Evolutionary conservation across 257 asterid genomes (phyloP).

Genomic region (Thymus mandschuricus): DNA sequence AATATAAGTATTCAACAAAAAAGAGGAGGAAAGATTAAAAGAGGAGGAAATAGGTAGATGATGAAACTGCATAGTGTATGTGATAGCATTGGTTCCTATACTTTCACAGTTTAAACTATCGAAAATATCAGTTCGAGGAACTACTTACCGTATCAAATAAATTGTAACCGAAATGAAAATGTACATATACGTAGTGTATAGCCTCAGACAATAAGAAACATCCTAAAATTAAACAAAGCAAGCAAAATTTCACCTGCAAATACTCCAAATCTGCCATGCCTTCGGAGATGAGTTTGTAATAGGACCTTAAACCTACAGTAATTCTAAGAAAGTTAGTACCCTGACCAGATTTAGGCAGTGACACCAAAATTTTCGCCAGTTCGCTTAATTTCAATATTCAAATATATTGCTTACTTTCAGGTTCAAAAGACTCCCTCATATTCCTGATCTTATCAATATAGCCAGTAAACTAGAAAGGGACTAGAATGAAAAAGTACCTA

Average conservation of each 20-base stretch:
- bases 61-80: background rate
- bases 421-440: background rate
- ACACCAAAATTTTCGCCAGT: too few species aligned
- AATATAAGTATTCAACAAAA: too few species aligned
- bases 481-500: too few species aligned
- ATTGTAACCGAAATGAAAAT: background rate
- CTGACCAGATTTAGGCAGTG: too few species aligned
- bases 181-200: background rate
- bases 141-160: too few species aligned
- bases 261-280: constrained; percentile 91
- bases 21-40: too few species aligned
- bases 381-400: too few species aligned
- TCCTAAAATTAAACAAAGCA: constrained; percentile 15
- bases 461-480: too few species aligned
- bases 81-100: background rate
- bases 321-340: constrained; percentile 11
- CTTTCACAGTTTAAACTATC: background rate
- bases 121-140: background rate
- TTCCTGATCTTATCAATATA: background rate
- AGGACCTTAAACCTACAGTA: constrained; percentile 86
- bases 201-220: constrained; percentile 9
- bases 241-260: constrained; percentile 65
- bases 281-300: constrained; percentile 81
- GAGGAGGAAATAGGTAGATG: background rate
- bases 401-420: background rate